Evolutionary conservation across 2,329 filamentous ascomycete species (phyloP).

Genomic region (Alternaria hordeiaustralica): DNA sequence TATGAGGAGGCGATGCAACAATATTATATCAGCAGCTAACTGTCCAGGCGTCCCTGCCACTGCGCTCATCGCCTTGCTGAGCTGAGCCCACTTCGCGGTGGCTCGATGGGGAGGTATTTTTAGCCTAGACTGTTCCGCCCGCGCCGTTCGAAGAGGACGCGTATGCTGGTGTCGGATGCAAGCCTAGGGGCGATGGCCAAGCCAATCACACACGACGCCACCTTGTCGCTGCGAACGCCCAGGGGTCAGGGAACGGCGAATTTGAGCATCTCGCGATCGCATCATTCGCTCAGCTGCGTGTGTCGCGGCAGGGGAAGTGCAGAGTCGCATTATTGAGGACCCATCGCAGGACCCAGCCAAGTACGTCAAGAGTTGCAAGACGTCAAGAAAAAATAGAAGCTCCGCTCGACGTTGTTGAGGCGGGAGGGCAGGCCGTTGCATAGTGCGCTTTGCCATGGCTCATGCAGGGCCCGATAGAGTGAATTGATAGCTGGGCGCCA

Average conservation of each 20-base stretch:
- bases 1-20: conserved; percentile 5
- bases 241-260: conserved; percentile 11
- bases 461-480: conserved; percentile 22
- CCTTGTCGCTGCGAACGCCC: conserved; percentile 7
- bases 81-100: conserved; percentile 3
- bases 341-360: background rate
- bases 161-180: conserved; percentile 8
- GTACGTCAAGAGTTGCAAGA: background rate
- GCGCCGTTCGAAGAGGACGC: conserved; percentile 11
- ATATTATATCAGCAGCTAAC: background rate
- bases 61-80: background rate
- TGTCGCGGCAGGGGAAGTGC: background rate
- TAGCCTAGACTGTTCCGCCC: background rate
- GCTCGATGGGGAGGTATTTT: background rate
- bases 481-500: conserved; percentile 23
- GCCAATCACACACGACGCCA: conserved; percentile 4
- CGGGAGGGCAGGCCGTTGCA: conserved; percentile 14
- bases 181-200: background rate
- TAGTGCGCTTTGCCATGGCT: conserved; percentile 20
- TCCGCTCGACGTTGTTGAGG: conserved; percentile 10
- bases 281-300: background rate
- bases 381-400: conserved; percentile 4
- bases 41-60: background rate
- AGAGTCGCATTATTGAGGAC: background rate
- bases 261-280: background rate